These are phyloP conservation scores for Daldinia concentrica DNA, from an alignment of 495 filamentous ascomycete genomes.

Conservation along the genomic window DNA sequence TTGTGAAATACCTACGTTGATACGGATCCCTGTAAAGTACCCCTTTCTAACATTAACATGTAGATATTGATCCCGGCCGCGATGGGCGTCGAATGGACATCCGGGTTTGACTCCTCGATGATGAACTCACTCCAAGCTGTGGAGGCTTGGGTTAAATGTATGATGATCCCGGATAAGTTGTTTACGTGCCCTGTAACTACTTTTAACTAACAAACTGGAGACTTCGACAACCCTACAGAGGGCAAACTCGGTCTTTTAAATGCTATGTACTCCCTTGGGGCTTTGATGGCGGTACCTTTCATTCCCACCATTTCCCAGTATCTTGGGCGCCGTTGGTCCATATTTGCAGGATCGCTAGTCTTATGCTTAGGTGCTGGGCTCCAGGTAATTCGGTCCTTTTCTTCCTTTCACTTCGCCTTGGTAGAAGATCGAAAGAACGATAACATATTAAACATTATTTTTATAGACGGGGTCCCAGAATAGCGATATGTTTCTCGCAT, in stretches of 20 bases:
- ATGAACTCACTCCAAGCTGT: constrained; percentile 67
- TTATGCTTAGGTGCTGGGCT: constrained; percentile 45
- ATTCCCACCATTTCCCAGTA: constrained; percentile 61
- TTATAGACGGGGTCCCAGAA: constrained; percentile 44
- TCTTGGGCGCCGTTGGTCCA: constrained; percentile 63
- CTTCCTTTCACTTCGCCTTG: background rate
- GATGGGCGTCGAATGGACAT: constrained; percentile 69
- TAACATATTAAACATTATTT: background rate
- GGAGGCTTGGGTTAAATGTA: constrained; percentile 60
- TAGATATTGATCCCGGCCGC: constrained; percentile 60
- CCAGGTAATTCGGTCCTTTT: constrained; percentile 33
- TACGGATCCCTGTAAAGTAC: background rate
- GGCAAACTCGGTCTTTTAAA: constrained; percentile 51
- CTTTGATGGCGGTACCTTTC: constrained; percentile 61
- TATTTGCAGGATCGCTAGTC: constrained; percentile 61
- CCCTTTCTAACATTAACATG: constrained; percentile 6
- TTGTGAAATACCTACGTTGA: background rate
- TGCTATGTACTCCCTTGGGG: constrained; percentile 55
- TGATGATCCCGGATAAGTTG: constrained; percentile 3
- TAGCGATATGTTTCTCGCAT: constrained; percentile 66
- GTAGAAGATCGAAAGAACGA: background rate
- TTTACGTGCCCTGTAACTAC: background rate
- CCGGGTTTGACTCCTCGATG: constrained; percentile 68
- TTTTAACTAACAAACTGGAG: constrained; percentile 46
- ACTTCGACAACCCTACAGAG: constrained; percentile 52